Evolutionary conservation across 2,329 filamentous ascomycete genomes (phyloP), one percentile per base, ranked within the genome.

Genomic region (Xylaria sp.): DNA sequence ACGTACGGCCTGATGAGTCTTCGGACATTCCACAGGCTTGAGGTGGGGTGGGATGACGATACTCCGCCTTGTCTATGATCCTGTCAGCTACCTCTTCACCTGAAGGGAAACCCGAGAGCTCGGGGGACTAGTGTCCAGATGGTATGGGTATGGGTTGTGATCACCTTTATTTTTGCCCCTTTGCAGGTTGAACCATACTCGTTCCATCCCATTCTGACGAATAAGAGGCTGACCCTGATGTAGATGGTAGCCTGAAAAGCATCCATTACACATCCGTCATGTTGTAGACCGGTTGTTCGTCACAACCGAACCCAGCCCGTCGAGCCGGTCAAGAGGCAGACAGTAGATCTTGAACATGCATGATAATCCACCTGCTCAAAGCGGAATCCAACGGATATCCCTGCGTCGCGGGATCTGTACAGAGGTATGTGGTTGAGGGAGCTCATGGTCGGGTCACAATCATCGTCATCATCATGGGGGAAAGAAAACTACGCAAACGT

Each of bases 11-110:
- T 64, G 42, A 47, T 42, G 19, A 52, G 8, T 59, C 35, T 52
- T 48, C 53, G 52, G 54, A 48, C 58, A 57, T 55, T 64, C 58
- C 49, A 51, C n/a, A 51, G 49, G 9, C 39, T 59, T 52, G 23
- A 56, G 55, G 57, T 53, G 59, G 62, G 62, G 62, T 62, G 60
- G 57, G 60, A 59, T 62, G 60, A 64, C 58, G 62, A 60, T 62
- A 19, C 57, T 64, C 60, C 62, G 60, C 58, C 62, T 59, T 59
- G 58, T 57, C 50, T 52, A 54, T 49, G 55, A 52, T 52, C 34
- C 57, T 57, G 62, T 64, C 55, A 64, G 62, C 57, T 62, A 62
- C 59, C 54, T 62, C 59, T 57, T 59, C 59, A 58, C 55, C 59
- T 58, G 35, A 57, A 58, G 49, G 46, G 52, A 54, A 52, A 52